Conservation (phyloP, 805 yeast species). For the Yamadazyma laniorum region DNA sequence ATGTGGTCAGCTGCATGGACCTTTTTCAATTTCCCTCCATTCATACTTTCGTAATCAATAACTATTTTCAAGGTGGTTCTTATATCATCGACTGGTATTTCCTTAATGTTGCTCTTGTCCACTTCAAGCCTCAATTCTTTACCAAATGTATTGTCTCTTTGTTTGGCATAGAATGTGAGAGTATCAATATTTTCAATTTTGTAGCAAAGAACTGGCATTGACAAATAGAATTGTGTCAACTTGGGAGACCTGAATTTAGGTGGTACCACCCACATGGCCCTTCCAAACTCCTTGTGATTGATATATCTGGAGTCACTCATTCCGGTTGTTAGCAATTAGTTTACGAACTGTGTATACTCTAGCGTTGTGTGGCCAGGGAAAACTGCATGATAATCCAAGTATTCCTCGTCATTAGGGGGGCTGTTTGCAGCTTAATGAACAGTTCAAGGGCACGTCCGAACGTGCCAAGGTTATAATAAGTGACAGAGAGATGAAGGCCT, state of each 20-base stretch:
- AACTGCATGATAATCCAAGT: not conserved
- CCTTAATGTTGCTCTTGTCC: not conserved
- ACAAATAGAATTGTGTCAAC: not conserved
- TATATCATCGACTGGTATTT: not conserved
- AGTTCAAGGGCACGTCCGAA: too few species aligned
- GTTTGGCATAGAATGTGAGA: not conserved
- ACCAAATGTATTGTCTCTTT: not conserved
- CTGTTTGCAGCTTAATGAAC: too few species aligned
- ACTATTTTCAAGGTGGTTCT: too few species aligned
- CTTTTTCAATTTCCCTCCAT: too few species aligned
- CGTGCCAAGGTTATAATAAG: slow-evolving; percentile 71
- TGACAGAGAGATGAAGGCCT: slow-evolving; percentile 81
- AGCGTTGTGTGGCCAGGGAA: not conserved
- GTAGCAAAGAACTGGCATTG: not conserved
- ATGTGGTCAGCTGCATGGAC: too few species aligned
- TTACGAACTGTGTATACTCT: not conserved
- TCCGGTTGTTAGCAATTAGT: not conserved
- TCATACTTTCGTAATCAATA: too few species aligned
- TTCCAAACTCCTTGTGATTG: not conserved
- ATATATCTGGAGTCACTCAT: not conserved
- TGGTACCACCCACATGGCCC: too few species aligned
- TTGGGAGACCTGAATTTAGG: not conserved
- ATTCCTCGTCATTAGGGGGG: too few species aligned
- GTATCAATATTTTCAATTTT: not conserved
- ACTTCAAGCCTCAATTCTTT: not conserved